Base-by-base conservation (phyloP, 2,329 filamentous ascomycete genomes). In the Colletotrichum agaves region DNA sequence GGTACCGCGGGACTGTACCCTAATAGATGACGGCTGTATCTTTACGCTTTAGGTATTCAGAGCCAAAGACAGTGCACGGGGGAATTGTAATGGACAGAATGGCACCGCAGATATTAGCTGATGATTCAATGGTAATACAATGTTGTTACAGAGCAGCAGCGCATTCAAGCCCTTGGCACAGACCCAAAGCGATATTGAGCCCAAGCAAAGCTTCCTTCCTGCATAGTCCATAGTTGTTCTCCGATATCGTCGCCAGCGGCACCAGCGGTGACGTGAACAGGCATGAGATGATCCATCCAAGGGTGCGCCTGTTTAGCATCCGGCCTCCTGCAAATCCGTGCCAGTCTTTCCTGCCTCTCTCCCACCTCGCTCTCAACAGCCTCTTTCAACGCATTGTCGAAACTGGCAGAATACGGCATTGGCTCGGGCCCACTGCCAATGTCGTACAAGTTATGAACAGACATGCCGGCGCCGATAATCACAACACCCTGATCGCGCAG, bases 401-500 rank as follows among this genome's bases (percentile, higher is more conserved):
- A 94, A 58, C 83, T 86, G 39, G 83, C 81, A 1, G 85, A 78
- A 73, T 90, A 90, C 11, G 88, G 85, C 72, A 88, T 69, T 0
- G 86, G 84, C 10, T 69, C 63, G 11, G 80, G 77, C 2, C 47
- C 47, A 50, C 82, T 77, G 7, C 81, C 82, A 71, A 81, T 80
- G 13, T 91, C 87, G 1, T 86, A 82, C 39, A 92, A 79, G 71
- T 92, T 92, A 72, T 92, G 90, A 21, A 92, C 91, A 0, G 90
- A 90, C 90, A 93, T 93, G 11, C 91, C 91, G 0, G 90, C 90
- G 23, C 87, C 87, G 50, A 94, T 86, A 67, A 94, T 88, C 55
- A 91, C 82, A 58, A 93, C 83, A 17, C 87, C 87, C 61, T 92
- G 85, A 15, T 91, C 88, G 15, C 92, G 86, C 1, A 94, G 83